A percentile compares a stretch with the other conserved stretches of the same genome.
Evolutionary conservation across 2,329 filamentous ascomycete species (phyloP).

Genomic region (Coniella vitis): DNA sequence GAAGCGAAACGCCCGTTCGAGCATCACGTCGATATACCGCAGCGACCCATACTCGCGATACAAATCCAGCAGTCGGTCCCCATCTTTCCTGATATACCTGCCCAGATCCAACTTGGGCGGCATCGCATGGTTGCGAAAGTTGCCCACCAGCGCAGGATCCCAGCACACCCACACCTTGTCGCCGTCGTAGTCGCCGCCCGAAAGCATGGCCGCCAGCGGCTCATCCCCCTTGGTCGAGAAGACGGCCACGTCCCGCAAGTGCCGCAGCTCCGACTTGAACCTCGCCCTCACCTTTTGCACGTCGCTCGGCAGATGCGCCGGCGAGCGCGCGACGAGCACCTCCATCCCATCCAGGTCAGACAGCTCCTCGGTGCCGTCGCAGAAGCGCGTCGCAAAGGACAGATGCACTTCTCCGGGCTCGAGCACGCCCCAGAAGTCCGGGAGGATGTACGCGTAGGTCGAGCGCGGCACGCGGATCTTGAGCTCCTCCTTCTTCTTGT

Average conservation of each 20-base stretch:
- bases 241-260: conserved; percentile 71
- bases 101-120: conserved; percentile 25
- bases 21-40: conserved; percentile 36
- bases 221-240: conserved; percentile 59
- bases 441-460: conserved; percentile 58
- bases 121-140: conserved; percentile 56
- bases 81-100: conserved; percentile 43
- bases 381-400: conserved; percentile 58
- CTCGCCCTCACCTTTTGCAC: conserved; percentile 62
- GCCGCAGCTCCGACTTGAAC: conserved; percentile 52
- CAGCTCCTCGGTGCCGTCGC: conserved; percentile 46
- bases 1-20: conserved; percentile 50
- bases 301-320: conserved; percentile 63
- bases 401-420: conserved; percentile 61
- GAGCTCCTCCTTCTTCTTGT: conserved; percentile 46
- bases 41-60: conserved; percentile 15
- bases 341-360: conserved; percentile 50
- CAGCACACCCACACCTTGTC: conserved; percentile 73
- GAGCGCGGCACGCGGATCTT: conserved; percentile 56
- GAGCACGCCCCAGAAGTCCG: conserved; percentile 57
- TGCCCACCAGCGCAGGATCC: conserved; percentile 57
- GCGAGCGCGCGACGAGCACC: conserved; percentile 62
- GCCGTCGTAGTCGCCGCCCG: conserved; percentile 77
- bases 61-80: conserved; percentile 39
- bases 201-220: conserved; percentile 63